Conservation (phyloP, 805 yeast genomes). For the Nakazawaea wyomingensis region DNA sequence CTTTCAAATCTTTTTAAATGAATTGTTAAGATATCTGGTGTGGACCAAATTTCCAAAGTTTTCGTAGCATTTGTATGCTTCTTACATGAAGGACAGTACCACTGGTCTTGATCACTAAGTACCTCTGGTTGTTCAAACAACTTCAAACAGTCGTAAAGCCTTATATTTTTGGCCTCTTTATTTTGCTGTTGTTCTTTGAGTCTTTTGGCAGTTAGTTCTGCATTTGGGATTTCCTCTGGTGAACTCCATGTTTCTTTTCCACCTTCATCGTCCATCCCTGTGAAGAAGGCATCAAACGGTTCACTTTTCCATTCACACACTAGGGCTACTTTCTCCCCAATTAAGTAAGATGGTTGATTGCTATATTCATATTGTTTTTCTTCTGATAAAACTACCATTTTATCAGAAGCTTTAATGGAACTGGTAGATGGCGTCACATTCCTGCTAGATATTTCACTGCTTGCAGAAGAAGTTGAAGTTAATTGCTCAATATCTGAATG, state of each 20-base stretch:
- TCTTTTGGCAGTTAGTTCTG: constrained; percentile 47
- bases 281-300: constrained; percentile 46
- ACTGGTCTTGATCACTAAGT: constrained; percentile 79
- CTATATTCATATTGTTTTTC: constrained; percentile 14
- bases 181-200: constrained; percentile 22
- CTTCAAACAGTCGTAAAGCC: constrained; percentile 69
- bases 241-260: constrained; percentile 53
- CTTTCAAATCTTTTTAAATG: constrained; percentile 89
- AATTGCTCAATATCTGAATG: constrained; percentile 2
- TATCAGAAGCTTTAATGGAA: background rate
- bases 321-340: constrained; percentile 33
- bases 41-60: constrained; percentile 86
- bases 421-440: background rate
- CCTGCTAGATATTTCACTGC: background rate
- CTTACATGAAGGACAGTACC: constrained; percentile 91
- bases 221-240: constrained; percentile 45
- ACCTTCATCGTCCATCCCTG: constrained; percentile 38
- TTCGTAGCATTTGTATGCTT: constrained; percentile 90
- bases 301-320: constrained; percentile 66
- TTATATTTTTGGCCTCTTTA: constrained; percentile 32
- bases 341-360: constrained; percentile 17
- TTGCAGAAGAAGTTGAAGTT: background rate
- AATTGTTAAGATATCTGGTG: constrained; percentile 84
- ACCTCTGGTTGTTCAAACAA: constrained; percentile 78
- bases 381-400: background rate